Evolutionary conservation across 192 early-diverging fungal species (phyloP).

Genomic region (Coemansia nantahalensis): DNA sequence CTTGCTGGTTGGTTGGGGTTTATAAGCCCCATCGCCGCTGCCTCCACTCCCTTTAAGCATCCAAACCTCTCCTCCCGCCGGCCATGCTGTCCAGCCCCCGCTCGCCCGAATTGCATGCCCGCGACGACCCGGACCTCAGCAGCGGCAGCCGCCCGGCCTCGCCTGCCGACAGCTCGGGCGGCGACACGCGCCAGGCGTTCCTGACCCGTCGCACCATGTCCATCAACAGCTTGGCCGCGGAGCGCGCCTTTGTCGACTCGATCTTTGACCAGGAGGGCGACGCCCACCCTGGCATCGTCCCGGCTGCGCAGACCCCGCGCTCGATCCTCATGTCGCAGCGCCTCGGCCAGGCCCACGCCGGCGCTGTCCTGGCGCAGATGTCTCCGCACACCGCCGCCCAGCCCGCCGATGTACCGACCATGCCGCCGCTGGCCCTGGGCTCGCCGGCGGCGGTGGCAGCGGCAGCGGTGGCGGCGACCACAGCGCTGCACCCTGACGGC

Average conservation of each 20-base stretch:
- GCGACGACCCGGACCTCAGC: no score
- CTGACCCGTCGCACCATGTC: constrained; percentile 23
- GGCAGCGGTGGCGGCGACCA: not conserved
- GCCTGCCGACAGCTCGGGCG: not conserved
- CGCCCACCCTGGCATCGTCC: not conserved
- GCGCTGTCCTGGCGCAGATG: constrained; percentile 41
- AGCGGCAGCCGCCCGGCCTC: constrained; percentile 1
- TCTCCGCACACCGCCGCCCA: constrained; percentile 19
- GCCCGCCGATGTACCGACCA: not conserved
- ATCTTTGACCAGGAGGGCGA: constrained; percentile 20
- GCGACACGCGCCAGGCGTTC: constrained; percentile 12
- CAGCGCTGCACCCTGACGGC: no score
- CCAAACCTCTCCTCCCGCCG: no score
- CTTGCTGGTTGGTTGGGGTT: no score
- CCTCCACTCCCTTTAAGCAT: no score
- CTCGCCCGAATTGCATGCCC: no score
- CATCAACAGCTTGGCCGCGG: constrained; percentile 37
- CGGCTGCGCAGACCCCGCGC: constrained; percentile 5
- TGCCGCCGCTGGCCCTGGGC: constrained; percentile 31
- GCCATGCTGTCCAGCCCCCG: no score
- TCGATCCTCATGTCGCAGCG: constrained; percentile 50
- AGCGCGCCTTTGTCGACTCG: constrained; percentile 32
- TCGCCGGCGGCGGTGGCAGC: not conserved
- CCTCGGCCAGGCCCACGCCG: constrained; percentile 37
- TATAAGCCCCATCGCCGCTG: no score